Percentiles rank a stretch among this genome's conserved stretches.
phyloP scores from a whole-genome alignment of 352 stramenopile genomes.

The Phytophthora rubi region DNA sequence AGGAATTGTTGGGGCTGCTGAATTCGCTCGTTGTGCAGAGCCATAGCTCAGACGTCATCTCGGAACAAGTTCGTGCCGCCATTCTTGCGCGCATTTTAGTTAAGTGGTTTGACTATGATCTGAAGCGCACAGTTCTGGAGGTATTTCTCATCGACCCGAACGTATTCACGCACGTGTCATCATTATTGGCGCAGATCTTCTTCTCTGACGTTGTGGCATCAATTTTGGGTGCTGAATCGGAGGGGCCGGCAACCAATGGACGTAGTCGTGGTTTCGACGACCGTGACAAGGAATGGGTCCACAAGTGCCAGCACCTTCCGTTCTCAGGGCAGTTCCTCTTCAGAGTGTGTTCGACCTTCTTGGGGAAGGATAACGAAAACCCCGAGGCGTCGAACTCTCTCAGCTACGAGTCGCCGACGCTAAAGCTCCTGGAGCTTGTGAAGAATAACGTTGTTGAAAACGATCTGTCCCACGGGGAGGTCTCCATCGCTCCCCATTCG shows the following conservation, averaged over 20 bases:
- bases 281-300: conserved; percentile 78
- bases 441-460: conserved; percentile 82
- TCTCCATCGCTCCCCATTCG: conserved; percentile 70
- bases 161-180: conserved; percentile 66
- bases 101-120: conserved; percentile 85
- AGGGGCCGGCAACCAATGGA: conserved; percentile 13
- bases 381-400: conserved; percentile 8
- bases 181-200: conserved; percentile 75
- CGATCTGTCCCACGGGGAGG: conserved; percentile 53
- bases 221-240: conserved; percentile 40
- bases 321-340: conserved; percentile 87
- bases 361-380: conserved; percentile 44
- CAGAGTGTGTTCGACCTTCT: conserved; percentile 66
- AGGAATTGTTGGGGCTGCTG: conserved; percentile 71
- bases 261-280: conserved; percentile 60
- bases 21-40: conserved; percentile 66
- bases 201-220: conserved; percentile 72
- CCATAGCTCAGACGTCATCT: conserved; percentile 40
- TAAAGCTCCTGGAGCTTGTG: conserved; percentile 65
- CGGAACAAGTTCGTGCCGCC: conserved; percentile 54
- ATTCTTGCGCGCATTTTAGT: conserved; percentile 83
- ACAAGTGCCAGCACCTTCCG: conserved; percentile 72
- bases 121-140: conserved; percentile 66
- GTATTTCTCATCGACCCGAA: conserved; percentile 62
- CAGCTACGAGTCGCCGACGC: conserved; percentile 24